Conservation (phyloP, 352 stramenopile genomes). For the Phytophthora litchii region DNA sequence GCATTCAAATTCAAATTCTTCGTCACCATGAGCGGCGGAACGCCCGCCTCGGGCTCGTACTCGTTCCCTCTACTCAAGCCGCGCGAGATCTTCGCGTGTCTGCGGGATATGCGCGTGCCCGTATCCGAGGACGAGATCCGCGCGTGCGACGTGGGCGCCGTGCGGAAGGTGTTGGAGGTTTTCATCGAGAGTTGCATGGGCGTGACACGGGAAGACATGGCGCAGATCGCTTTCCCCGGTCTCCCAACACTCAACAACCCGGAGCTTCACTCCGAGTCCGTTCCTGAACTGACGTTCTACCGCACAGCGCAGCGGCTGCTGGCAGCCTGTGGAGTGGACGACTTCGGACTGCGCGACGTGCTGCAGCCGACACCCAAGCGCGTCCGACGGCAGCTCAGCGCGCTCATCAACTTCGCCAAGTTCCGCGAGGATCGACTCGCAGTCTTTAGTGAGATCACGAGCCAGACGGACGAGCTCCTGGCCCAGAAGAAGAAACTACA, state of each 20-base stretch:
- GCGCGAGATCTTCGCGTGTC: constrained; percentile 91
- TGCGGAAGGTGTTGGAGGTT: constrained; percentile 90
- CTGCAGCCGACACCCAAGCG: constrained; percentile 87
- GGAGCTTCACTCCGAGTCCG: constrained; percentile 94
- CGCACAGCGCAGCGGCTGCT: constrained; percentile 90
- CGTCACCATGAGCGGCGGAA: not conserved
- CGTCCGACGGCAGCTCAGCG: constrained; percentile 93
- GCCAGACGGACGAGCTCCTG: constrained; percentile 72
- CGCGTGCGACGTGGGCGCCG: constrained; percentile 63
- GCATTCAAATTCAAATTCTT: constrained; percentile 5
- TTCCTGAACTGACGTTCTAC: constrained; percentile 94
- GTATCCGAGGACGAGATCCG: constrained; percentile 91
- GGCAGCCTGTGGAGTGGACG: constrained; percentile 89
- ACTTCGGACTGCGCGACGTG: constrained; percentile 96
- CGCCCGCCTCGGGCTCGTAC: constrained; percentile 38
- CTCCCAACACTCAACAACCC: constrained; percentile 86
- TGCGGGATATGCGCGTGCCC: constrained; percentile 90
- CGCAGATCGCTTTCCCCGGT: constrained; percentile 87
- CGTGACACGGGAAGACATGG: constrained; percentile 91
- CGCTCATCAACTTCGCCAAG: constrained; percentile 98
- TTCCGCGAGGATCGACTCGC: constrained; percentile 94
- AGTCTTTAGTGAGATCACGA: constrained; percentile 83
- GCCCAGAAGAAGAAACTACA: constrained; percentile 50
- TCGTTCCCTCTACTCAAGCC: constrained; percentile 96
- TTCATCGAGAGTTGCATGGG: constrained; percentile 92